phyloP scores from a whole-genome alignment of 2,329 filamentous ascomycete genomes.

The Mycosphaerelloides madeirae region DNA sequence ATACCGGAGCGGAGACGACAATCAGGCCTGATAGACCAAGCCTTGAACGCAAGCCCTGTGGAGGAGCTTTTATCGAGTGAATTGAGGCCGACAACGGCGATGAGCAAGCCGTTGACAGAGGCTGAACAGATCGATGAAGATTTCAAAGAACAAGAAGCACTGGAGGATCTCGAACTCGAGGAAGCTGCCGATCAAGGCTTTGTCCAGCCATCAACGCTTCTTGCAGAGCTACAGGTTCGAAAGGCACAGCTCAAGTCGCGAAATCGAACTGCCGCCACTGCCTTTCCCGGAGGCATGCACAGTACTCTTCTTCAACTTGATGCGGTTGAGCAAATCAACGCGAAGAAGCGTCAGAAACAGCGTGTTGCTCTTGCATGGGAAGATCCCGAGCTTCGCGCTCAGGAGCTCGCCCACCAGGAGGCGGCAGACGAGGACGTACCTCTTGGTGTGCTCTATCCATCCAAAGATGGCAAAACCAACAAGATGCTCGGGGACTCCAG shows the following conservation, averaged over 20 bases:
- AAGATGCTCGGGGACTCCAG: slow-evolving; percentile 36
- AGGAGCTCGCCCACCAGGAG: slow-evolving; percentile 29
- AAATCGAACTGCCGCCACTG: slow-evolving; percentile 61
- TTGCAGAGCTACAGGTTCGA: slow-evolving; percentile 85
- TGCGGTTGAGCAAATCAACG: slow-evolving; percentile 80
- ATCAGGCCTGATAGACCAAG: slow-evolving; percentile 21
- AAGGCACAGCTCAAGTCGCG: slow-evolving; percentile 84
- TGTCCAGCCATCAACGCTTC: slow-evolving; percentile 78
- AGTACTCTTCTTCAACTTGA: slow-evolving; percentile 88
- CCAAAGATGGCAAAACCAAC: slow-evolving; percentile 51
- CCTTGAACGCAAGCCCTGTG: slow-evolving; percentile 32
- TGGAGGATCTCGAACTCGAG: slow-evolving; percentile 35
- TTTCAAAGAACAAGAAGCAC: slow-evolving; percentile 44
- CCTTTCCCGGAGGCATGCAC: slow-evolving; percentile 73
- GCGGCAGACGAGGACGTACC: slow-evolving; percentile 58
- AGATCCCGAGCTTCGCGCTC: slow-evolving; percentile 45
- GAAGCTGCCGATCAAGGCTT: slow-evolving; percentile 49
- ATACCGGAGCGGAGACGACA: slow-evolving; percentile 5
- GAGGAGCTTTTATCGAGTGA: slow-evolving; percentile 27
- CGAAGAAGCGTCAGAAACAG: slow-evolving; percentile 66
- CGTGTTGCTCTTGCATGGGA: slow-evolving; percentile 91
- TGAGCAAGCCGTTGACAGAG: slow-evolving; percentile 20
- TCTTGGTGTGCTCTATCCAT: slow-evolving; percentile 71
- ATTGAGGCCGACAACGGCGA: slow-evolving; percentile 13
- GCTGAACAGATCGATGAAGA: slow-evolving; percentile 41